A percentile compares a stretch with the other conserved stretches of the same genome.
Evolutionary conservation across 106 monocot genomes (phyloP).

Genomic region (Allium cepa): DNA sequence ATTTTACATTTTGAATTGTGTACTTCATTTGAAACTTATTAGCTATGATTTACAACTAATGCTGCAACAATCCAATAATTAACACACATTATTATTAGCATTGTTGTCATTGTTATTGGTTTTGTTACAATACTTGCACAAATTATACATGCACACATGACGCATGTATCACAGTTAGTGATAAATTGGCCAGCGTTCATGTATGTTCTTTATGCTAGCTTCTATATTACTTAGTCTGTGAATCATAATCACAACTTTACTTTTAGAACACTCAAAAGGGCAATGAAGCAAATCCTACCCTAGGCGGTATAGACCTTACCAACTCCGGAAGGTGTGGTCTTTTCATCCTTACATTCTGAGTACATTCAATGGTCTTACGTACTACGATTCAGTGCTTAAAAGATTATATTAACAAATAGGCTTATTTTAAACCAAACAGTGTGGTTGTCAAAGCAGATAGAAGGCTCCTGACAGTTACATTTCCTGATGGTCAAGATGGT

Average conservation of each 20-base stretch:
- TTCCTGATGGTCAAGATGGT: slow-evolving; percentile 88
- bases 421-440: slow-evolving; percentile 30
- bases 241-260: slow-evolving; percentile 1
- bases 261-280: slow-evolving; percentile 65
- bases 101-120: too few species aligned
- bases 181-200: too few species aligned
- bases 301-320: slow-evolving; percentile 89
- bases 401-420: slow-evolving; percentile 3
- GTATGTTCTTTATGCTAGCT: not conserved
- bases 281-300: slow-evolving; percentile 64
- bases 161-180: too few species aligned
- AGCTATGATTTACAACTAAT: too few species aligned
- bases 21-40: too few species aligned
- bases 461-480: slow-evolving; percentile 79
- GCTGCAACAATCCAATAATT: too few species aligned
- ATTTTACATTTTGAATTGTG: too few species aligned
- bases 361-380: too few species aligned
- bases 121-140: too few species aligned
- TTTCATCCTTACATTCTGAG: too few species aligned
- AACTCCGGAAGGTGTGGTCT: slow-evolving; percentile 68
- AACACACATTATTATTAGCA: too few species aligned
- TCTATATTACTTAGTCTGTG: slow-evolving; percentile 3
- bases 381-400: not conserved
- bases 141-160: too few species aligned
- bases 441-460: slow-evolving; percentile 85